These are phyloP conservation scores for Gracilariopsis chorda DNA, from an alignment of 23 red algal species.

Conservation along the genomic window DNA sequence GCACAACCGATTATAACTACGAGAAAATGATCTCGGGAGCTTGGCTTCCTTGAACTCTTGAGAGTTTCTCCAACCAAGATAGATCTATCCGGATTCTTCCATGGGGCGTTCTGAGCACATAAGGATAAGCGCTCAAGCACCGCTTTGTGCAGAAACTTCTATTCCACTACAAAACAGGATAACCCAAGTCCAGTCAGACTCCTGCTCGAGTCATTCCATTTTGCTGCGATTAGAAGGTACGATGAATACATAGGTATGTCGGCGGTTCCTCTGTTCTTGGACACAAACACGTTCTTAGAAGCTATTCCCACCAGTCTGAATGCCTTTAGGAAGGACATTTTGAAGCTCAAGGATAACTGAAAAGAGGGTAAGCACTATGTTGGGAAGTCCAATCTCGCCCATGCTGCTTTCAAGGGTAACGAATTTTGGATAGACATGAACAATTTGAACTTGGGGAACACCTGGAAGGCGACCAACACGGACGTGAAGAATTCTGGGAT, in stretches of 20 bases:
- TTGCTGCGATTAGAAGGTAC: too few relatives aligned
- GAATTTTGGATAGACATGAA: constrained; percentile 20
- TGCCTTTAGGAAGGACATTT: constrained; percentile 1
- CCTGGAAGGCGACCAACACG: constrained; percentile 10
- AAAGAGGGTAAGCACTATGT: constrained; percentile 30
- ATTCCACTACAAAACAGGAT: too few relatives aligned
- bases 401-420: not conserved
- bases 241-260: constrained; percentile 52
- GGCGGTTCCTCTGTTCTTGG: constrained; percentile 58
- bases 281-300: constrained; percentile 56
- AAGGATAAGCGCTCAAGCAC: too few relatives aligned
- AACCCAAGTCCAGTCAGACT: too few relatives aligned
- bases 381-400: not conserved
- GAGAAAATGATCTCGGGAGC: too few relatives aligned
- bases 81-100: too few relatives aligned
- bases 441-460: constrained; percentile 23
- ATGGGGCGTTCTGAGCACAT: too few relatives aligned
- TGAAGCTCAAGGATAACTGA: constrained; percentile 14
- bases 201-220: too few relatives aligned
- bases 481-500: not conserved
- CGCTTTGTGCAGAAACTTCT: too few relatives aligned
- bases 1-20: too few relatives aligned
- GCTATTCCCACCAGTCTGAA: constrained; percentile 26
- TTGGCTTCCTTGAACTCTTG: too few relatives aligned
- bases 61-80: too few relatives aligned